Base-by-base conservation (phyloP, 1,284 basidiomycete genomes). In the Sporisorium exsertum region DNA sequence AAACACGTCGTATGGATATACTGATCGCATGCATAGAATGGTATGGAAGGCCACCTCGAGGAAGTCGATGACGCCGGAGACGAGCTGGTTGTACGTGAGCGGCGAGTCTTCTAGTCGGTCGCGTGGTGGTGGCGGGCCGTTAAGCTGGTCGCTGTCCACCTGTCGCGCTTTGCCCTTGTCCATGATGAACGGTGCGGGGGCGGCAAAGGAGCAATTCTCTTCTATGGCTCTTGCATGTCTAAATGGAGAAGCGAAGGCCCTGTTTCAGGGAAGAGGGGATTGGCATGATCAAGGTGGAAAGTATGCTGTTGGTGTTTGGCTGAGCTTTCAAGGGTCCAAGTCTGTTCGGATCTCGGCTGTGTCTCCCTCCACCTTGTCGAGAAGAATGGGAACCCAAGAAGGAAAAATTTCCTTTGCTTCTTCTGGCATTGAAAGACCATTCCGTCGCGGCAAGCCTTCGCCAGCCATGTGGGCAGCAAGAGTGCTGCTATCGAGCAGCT, bases 31-130 rank as follows among this genome's bases (percentile, higher is more conserved):
- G 81, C 93, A 96, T 1, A 98, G 89, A 67, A 98, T 93, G 1
- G 92, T 92, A 84, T 97, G 95, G 65, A 97, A 91, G 2, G 93
- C 92, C 26, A 95, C 92, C 85, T 98, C 95, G 78, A 98, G 67
- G 33, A 79, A 79, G 13, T 79, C 66, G 27, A 73, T 50, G 65
- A 79, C 59, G 45, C 66, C 62, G 4, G 70, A 59, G 24, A 79
- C 58, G 26, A 73, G 66, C 58, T 79, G 67, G 49, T 79, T 72
- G 67, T 76, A 79, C 12, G 73, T 65, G 7, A 79, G 59, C 3
- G 72, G 68, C 22, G 77, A 79, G 47, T 72, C 69, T 49, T 72
- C 55, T 20, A 70, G n/a, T 12, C 58, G 60, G 29, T 79, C 73
- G 3, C 64, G 61, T 33, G 64, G 35, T 15, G 65, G 42, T 27